Base-by-base conservation (phyloP, 352 stramenopile species). In the Phytophthora ramorum region DNA sequence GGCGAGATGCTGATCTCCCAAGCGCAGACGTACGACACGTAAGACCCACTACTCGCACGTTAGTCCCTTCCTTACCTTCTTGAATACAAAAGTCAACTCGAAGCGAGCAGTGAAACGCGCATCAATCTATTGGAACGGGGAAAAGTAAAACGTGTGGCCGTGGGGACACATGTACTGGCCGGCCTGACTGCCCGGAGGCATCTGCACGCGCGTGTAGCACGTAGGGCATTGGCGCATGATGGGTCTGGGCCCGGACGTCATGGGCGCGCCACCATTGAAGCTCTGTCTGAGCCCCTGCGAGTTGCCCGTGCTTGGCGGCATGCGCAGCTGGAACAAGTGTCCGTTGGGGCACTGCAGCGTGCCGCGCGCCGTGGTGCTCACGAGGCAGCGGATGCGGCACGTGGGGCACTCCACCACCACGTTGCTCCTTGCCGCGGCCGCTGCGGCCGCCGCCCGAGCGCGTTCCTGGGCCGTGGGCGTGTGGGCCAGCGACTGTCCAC, bases 151-250 rank as follows among this genome's bases (percentile, higher is more conserved):
- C 22, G 87, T 96, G 69, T 96, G 87, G 3, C 87, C 87, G 50
- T 94, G 80, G 0, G 87, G 87, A 81, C 87, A 96, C 85, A 96
- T 94, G 78, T 94, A 96, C 75, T 96, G 87, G 24, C 87, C 87
- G 4, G 87, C 83, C 62, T 93, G 87, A 35, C 84, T 93, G 16
- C 85, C 85, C 13, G 86, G 85, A 1, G 87, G 87, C 87, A 96
- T 96, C 59, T 96, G 87, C 54, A 96, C 87, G 50, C 86, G 87
- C 58, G 87, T 96, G 68, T 91, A 91, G 76, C 87, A 96, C 50
- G 87, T 94, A 47, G 87, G 85, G 43, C 87, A 96, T 76, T 93
- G 84, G 7, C 87, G 83, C 87, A 96, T 96, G 49, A 94, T 77
- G 2, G 85, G 72, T 40, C 85, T 55, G 41, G 79, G 66, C 47